Evolutionary conservation across 306 rosid species (phyloP).

Genomic region (Acacia acuminata): DNA sequence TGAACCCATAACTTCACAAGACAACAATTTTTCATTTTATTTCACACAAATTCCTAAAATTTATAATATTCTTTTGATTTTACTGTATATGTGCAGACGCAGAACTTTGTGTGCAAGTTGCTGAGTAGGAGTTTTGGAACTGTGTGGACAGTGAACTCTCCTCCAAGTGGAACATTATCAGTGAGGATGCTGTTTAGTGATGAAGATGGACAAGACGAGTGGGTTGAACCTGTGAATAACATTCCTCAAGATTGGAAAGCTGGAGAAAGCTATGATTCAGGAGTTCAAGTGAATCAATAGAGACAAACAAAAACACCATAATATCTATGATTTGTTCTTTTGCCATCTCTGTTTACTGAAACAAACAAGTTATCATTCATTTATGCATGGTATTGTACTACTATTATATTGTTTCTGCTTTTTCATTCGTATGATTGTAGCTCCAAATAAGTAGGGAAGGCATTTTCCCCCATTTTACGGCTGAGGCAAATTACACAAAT

Average conservation of each 20-base stretch:
- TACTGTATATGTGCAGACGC: conserved; percentile 45
- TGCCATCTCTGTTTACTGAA: conserved; percentile 18
- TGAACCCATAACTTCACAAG: too few species aligned
- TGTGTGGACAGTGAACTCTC: conserved; percentile 72
- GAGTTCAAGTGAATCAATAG: conserved; percentile 70
- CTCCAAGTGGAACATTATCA: conserved; percentile 81
- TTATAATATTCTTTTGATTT: too few species aligned
- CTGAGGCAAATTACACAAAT: neutral
- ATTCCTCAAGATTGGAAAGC: conserved; percentile 83
- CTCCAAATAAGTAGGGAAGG: conserved; percentile 10
- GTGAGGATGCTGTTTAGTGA: conserved; percentile 77
- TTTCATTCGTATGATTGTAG: neutral
- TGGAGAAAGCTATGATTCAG: conserved; percentile 76
- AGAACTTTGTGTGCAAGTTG: conserved; percentile 72
- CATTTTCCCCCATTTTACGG: neutral
- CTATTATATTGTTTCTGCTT: neutral
- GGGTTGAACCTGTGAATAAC: conserved; percentile 76
- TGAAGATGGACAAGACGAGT: conserved; percentile 72
- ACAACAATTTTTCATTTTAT: too few species aligned
- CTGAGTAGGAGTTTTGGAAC: conserved; percentile 76
- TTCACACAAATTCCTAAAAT: too few species aligned
- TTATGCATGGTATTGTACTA: neutral
- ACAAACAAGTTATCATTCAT: conserved; percentile 22
- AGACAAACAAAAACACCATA: conserved; percentile 2
- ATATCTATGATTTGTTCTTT: conserved; percentile 15